Conservation (phyloP, 1,139 yeast genomes). For the Geotrichum reessii region DNA sequence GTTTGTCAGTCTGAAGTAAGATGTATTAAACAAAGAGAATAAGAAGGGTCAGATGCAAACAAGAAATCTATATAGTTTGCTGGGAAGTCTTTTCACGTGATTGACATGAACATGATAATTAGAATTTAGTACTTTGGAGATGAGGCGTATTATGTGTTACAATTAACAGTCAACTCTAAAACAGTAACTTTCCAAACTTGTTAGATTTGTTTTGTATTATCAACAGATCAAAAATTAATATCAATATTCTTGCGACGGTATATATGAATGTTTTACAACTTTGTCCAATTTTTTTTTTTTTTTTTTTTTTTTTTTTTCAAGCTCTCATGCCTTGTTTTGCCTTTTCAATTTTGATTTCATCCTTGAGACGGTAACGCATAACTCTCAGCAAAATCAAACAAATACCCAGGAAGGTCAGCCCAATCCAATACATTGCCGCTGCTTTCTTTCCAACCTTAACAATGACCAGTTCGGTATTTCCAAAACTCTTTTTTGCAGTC, state of each 20-base stretch:
- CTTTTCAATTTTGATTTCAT: constrained; percentile 1
- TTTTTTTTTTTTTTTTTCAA: neutral
- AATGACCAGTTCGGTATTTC: constrained; percentile 43
- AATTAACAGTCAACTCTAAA: no score
- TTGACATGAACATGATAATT: neutral
- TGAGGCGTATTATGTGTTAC: neutral
- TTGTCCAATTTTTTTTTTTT: neutral
- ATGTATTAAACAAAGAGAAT: neutral
- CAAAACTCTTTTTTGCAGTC: neutral
- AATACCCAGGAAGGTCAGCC: constrained; percentile 44
- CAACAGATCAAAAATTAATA: neutral
- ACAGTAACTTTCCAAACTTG: no score
- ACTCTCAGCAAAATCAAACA: neutral
- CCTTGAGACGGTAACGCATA: neutral
- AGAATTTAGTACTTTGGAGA: neutral
- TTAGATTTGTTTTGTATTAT: neutral
- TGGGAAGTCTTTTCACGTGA: neutral
- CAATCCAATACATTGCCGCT: constrained; percentile 55
- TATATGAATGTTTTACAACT: no score
- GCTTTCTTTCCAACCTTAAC: constrained; percentile 52
- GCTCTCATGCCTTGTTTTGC: constrained; percentile 1
- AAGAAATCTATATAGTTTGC: neutral
- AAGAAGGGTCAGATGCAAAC: neutral
- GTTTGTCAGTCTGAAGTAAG: neutral
- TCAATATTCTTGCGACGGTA: no score